Evolutionary conservation across 192 early-diverging fungal genomes (phyloP).

Genomic region (Entomortierella parvispora): DNA sequence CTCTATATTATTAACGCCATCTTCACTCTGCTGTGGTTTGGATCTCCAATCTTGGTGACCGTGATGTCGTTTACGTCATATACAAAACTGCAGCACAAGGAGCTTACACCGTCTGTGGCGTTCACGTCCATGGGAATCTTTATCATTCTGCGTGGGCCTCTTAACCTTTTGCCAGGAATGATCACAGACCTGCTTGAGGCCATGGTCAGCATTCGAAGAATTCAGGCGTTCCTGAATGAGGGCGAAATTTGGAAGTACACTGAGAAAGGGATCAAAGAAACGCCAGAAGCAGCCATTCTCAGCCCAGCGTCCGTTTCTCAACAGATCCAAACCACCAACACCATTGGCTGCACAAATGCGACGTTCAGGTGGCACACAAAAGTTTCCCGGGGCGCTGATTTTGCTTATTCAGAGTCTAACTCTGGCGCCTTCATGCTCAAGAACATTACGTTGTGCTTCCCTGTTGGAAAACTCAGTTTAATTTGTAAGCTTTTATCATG

Average conservation of each 20-base stretch:
- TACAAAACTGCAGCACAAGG: conserved; percentile 63
- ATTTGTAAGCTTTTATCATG: conserved; percentile 47
- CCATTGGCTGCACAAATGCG: conserved; percentile 36
- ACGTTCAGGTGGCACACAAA: conserved; percentile 44
- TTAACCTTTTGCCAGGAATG: conserved; percentile 56
- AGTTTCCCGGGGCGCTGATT: not conserved
- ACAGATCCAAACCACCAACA: not conserved
- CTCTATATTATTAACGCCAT: conserved; percentile 49
- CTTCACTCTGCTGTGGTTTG: conserved; percentile 46
- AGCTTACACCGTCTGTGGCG: conserved; percentile 69
- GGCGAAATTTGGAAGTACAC: conserved; percentile 69
- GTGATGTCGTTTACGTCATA: conserved; percentile 70
- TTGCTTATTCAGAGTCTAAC: not conserved
- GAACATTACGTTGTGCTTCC: conserved; percentile 57
- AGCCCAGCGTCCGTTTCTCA: conserved; percentile 10
- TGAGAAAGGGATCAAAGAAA: not conserved
- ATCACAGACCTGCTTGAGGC: conserved; percentile 47
- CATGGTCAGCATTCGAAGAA: conserved; percentile 61
- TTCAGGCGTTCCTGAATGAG: conserved; percentile 82
- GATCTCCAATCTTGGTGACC: conserved; percentile 67
- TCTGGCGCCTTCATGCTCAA: conserved; percentile 57
- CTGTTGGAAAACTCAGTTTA: conserved; percentile 56
- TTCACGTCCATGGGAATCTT: conserved; percentile 79
- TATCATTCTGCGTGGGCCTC: conserved; percentile 55
- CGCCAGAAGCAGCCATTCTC: not conserved